phyloP scores from a whole-genome alignment of 768 basidiomycete species.

The Obba rivulosa region DNA sequence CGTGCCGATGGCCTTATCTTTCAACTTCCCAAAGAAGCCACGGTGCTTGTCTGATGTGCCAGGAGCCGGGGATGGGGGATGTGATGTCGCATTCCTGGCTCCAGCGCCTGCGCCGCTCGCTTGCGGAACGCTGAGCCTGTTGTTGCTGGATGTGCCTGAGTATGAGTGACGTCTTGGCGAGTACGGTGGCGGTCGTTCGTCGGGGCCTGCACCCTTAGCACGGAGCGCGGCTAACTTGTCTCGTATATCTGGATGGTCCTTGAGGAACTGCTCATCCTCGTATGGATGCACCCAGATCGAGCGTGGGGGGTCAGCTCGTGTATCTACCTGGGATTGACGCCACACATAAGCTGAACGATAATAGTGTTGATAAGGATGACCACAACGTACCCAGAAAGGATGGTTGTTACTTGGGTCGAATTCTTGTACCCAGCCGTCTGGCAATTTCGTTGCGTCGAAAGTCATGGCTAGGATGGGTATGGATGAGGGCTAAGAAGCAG shows the following conservation, averaged over 20 bases:
- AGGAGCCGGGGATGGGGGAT: constrained; percentile 12
- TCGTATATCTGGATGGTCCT: constrained; percentile 43
- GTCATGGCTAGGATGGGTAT: constrained; percentile 14
- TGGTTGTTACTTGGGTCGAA: constrained; percentile 37
- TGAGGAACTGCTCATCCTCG: constrained; percentile 61
- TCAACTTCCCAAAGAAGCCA: constrained; percentile 55
- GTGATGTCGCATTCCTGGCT: constrained; percentile 5
- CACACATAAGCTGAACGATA: background rate
- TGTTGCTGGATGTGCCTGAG: constrained; percentile 10
- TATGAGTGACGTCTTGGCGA: constrained; percentile 23
- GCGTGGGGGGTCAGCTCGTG: constrained; percentile 53
- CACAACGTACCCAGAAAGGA: constrained; percentile 42
- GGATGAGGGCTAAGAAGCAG: constrained; percentile 4
- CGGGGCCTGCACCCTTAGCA: background rate
- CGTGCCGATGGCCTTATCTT: constrained; percentile 58
- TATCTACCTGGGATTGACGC: constrained; percentile 52
- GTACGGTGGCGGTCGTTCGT: constrained; percentile 16
- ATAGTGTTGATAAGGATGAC: background rate
- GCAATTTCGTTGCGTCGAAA: constrained; percentile 35
- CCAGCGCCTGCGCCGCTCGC: background rate
- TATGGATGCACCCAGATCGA: constrained; percentile 71
- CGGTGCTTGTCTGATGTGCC: constrained; percentile 27
- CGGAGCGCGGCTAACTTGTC: constrained; percentile 26
- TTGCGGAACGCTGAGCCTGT: constrained; percentile 5
- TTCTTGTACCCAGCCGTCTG: constrained; percentile 53